Percentiles rank a stretch among this genome's conserved stretches.
phyloP scores from a whole-genome alignment of 768 basidiomycete species.

The Leucosporidium scottii region DNA sequence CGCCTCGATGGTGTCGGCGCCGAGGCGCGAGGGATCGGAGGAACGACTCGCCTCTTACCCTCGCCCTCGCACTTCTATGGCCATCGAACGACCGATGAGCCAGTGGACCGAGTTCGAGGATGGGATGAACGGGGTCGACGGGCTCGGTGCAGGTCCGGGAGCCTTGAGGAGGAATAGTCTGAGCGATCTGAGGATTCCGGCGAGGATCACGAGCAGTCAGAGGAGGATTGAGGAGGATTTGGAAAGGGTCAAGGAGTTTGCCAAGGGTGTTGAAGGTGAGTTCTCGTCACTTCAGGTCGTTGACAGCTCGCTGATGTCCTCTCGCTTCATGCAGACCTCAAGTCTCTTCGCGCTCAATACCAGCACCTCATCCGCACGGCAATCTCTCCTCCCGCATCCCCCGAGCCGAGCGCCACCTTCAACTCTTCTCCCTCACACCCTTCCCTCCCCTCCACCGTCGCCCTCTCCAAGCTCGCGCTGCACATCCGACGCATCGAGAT shows the following conservation, averaged over 20 bases:
- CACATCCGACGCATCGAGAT: conserved; percentile 23
- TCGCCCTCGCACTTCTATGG: conserved; percentile 3
- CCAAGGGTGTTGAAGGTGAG: conserved; percentile 37
- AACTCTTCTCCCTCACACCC: neutral
- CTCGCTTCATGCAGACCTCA: conserved; percentile 26
- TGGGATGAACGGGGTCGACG: neutral
- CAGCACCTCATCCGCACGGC: conserved; percentile 12
- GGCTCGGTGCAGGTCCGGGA: neutral
- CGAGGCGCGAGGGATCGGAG: too few species aligned
- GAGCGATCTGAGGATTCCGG: conserved; percentile 39
- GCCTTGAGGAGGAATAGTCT: conserved; percentile 36
- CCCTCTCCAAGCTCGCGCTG: conserved; percentile 1
- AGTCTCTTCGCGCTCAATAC: conserved; percentile 19
- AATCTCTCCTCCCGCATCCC: conserved; percentile 6
- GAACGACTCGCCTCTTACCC: too few species aligned
- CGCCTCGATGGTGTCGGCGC: too few species aligned
- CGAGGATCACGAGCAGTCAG: conserved; percentile 37
- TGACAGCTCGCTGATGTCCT: neutral
- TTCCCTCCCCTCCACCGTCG: neutral
- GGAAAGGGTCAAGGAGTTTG: conserved; percentile 38
- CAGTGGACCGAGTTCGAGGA: too few species aligned
- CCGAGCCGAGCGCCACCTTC: neutral
- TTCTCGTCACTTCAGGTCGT: too few species aligned
- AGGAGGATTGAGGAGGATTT: conserved; percentile 38
- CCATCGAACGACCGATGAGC: neutral